Evolutionary conservation across 1,284 basidiomycete genomes (phyloP), one percentile per base, ranked within the genome.

Genomic region (Heterobasidion occidentale): DNA sequence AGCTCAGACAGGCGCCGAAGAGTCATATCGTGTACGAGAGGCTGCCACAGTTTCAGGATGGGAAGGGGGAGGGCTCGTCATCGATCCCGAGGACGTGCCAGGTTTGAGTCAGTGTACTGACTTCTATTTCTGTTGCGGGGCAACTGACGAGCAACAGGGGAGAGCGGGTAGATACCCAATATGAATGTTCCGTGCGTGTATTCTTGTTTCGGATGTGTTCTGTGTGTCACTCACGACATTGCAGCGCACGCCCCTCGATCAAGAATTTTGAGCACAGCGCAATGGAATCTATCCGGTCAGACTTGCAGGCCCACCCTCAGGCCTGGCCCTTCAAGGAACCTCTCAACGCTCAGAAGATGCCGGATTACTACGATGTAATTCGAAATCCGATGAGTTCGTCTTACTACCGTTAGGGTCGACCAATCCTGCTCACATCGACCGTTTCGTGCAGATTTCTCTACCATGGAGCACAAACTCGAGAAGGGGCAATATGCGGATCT

Each of bases 401-500:
- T 12, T 46, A 2, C 27, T 35, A 7, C 34, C 8, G 27, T 9
- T 19, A 45, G 20, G 9, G 34, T 35, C 51, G 20, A 27, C 20
- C 20, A 27, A 27, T 27, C 20, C 54, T 34, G 20, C 57, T 63
- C 33, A 62, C 50, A 9, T 38, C 14, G 36, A 36, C 14, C 48
- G 35, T 46, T 36, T 35, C 62, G 8, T 9, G 33, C 66, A 94
- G 96, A 99, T 69, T 83, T 99, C 58, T 78, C 78, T 54, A 97
- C 92, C 1, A 98, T 99, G 87, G 90, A 94, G 67, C 81, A 88
- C 69, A 98, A 95, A 70, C 82, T 99, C 34, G 90, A 95, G 58
- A 88, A 81, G 52, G 84, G 84, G 63, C 77, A 86, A 63, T 99
- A 98, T 70, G 71, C 79, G 38, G 81, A 80, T 20, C 74, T 98